Evolutionary conservation across 768 basidiomycete species (phyloP).

Genomic region (Lentinula boryana): DNA sequence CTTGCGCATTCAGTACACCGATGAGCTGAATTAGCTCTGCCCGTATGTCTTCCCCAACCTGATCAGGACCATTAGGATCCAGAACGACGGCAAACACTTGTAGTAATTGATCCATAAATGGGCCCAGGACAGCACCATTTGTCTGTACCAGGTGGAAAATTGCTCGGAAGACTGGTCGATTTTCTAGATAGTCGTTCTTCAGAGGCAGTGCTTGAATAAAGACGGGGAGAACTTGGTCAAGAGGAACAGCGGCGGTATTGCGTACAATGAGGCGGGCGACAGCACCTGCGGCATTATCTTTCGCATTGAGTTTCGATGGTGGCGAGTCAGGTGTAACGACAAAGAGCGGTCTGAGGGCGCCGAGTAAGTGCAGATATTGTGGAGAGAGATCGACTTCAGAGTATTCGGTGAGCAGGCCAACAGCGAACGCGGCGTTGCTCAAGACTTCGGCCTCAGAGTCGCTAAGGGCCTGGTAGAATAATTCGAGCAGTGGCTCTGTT

Average conservation of each 20-base stretch:
- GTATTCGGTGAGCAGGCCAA: conserved; percentile 87
- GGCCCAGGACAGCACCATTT: conserved; percentile 63
- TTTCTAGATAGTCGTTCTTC: conserved; percentile 85
- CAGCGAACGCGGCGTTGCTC: conserved; percentile 94
- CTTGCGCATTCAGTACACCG: conserved; percentile 62
- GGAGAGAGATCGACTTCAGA: conserved; percentile 73
- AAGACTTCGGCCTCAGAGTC: conserved; percentile 91
- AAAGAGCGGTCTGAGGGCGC: conserved; percentile 79
- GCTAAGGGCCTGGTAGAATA: conserved; percentile 77
- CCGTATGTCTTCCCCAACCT: conserved; percentile 76
- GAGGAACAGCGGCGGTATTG: conserved; percentile 73
- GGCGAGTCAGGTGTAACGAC: conserved; percentile 54
- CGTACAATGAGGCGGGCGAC: conserved; percentile 83
- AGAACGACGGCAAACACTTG: conserved; percentile 77
- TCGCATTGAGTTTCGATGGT: conserved; percentile 71
- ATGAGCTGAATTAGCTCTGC: conserved; percentile 73
- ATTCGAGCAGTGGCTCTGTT: conserved; percentile 74
- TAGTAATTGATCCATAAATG: conserved; percentile 76
- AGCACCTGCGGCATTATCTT: conserved; percentile 95
- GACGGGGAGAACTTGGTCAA: conserved; percentile 86
- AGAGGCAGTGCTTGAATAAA: conserved; percentile 81
- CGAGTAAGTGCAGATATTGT: conserved; percentile 77
- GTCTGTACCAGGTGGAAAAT: conserved; percentile 83
- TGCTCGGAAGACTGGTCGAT: conserved; percentile 81
- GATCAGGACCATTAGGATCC: conserved; percentile 66